These are phyloP conservation scores for Nakaseomyces uthaithaninus DNA, from an alignment of 1,139 yeast genomes.

Conservation along the genomic window DNA sequence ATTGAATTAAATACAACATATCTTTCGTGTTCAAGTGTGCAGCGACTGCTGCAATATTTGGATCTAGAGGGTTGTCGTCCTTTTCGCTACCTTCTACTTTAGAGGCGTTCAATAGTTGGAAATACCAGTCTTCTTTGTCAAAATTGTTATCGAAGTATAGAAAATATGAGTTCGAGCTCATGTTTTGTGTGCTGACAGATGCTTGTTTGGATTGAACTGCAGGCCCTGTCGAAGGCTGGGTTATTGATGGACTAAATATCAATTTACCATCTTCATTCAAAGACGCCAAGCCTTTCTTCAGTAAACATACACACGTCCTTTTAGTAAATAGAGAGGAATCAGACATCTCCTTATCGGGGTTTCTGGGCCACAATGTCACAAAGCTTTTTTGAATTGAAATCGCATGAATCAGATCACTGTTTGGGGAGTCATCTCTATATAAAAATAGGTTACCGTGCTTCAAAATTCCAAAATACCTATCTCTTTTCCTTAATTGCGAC, in stretches of 20 bases:
- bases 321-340: conserved; percentile 78
- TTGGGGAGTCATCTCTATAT: conserved; percentile 50
- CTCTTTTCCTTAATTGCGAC: conserved; percentile 38
- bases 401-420: conserved; percentile 62
- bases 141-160: conserved; percentile 68
- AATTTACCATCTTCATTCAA: conserved; percentile 6
- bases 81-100: conserved; percentile 30
- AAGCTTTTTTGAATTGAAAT: conserved; percentile 64
- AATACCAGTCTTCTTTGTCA: conserved; percentile 90
- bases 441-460: conserved; percentile 82
- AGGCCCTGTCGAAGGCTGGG: not conserved
- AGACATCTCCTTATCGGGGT: conserved; percentile 34
- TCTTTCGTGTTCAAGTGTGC: conserved; percentile 64
- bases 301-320: conserved; percentile 66
- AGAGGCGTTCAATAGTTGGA: conserved; percentile 69
- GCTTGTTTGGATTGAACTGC: conserved; percentile 3
- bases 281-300: conserved; percentile 34
- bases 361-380: conserved; percentile 81
- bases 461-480: conserved; percentile 57
- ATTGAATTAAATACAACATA: conserved; percentile 64
- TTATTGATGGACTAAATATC: conserved; percentile 1
- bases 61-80: conserved; percentile 30
- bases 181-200: conserved; percentile 2
- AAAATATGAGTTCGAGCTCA: conserved; percentile 39
- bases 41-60: conserved; percentile 59